Base-by-base conservation (phyloP, 495 filamentous ascomycete genomes). In the Terfezia claveryi region DNA sequence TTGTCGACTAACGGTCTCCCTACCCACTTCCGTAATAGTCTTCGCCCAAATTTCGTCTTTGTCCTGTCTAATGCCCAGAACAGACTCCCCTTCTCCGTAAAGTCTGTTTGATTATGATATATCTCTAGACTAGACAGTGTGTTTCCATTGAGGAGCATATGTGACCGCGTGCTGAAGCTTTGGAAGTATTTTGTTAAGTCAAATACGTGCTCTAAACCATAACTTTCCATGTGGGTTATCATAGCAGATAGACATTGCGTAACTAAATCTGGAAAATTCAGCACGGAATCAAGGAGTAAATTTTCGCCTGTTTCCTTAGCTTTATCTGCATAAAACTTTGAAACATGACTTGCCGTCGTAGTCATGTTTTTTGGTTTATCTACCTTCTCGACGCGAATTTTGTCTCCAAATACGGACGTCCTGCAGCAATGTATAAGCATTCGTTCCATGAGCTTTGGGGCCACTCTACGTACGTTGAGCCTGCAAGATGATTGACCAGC, bases 141-240 rank as follows among this genome's bases (percentile, higher is more conserved):
- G 55, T 94, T 99, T 16, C 88, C 91, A 62, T 94, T 95, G 57
- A 99, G 73, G 4, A 96, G 72, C 91, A 99, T 96, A 61, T 95
- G 87, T 12, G 88, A 87, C 32, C 91, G 74, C 2, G 89, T 84
- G 62, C 84, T 93, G 68, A 99, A 99, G 0, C 88, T 84, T 63
- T 96, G 83, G 68, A 99, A 99, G 64, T 96, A 94, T 58, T 94
- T 94, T 8, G 91, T 96, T 37, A 99, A 68, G 63, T 94, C 83
- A 60, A 99, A 94, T 38, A 99, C 85, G 69, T 99, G 88, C 64
- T 99, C 82, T 44, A 99, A 73, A 1, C 87, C 88, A 58, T 96
- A 99, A 54, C 92, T 87, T 27, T 81, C 79, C 68, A 99, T 73
- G 63, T 99, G 88, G 8, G 78, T 84, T 57, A 99, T 96, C 87